Conservation (phyloP, 2,329 filamentous ascomycete species). For the Xylaria sp. region DNA sequence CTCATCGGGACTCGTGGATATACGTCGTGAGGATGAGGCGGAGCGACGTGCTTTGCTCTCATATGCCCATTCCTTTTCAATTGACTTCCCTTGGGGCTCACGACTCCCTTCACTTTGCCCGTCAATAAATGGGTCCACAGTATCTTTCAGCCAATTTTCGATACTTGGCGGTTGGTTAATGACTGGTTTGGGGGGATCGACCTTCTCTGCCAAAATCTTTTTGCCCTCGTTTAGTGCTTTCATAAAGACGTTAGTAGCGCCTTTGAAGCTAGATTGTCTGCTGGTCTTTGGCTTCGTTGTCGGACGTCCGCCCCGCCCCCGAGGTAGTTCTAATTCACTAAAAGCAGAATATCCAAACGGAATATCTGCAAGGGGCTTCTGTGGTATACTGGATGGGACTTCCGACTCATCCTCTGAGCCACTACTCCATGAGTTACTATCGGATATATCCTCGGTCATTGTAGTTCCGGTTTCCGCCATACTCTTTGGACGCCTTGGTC, state of each 20-base stretch:
- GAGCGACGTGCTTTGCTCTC: constrained; percentile 46
- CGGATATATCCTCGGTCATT: constrained; percentile 48
- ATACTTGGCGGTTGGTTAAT: constrained; percentile 70
- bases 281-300: constrained; percentile 59
- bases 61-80: constrained; percentile 51
- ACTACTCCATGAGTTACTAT: constrained; percentile 49
- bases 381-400: constrained; percentile 55
- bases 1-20: constrained; percentile 32
- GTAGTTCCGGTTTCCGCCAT: constrained; percentile 44
- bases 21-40: constrained; percentile 39
- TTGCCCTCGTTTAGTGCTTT: constrained; percentile 72
- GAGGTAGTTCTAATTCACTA: constrained; percentile 68
- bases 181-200: constrained; percentile 61
- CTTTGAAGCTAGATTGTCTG: constrained; percentile 67
- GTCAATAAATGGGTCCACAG: constrained; percentile 71
- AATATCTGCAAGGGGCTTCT: constrained; percentile 68
- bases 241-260: constrained; percentile 70
- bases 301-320: constrained; percentile 59
- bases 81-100: constrained; percentile 49
- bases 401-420: constrained; percentile 50
- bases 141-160: constrained; percentile 72
- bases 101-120: constrained; percentile 34
- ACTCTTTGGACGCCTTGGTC: constrained; percentile 40
- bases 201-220: constrained; percentile 71
- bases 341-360: constrained; percentile 74